Conservation (phyloP, 1,139 yeast species). For the Spathaspora sp. region DNA sequence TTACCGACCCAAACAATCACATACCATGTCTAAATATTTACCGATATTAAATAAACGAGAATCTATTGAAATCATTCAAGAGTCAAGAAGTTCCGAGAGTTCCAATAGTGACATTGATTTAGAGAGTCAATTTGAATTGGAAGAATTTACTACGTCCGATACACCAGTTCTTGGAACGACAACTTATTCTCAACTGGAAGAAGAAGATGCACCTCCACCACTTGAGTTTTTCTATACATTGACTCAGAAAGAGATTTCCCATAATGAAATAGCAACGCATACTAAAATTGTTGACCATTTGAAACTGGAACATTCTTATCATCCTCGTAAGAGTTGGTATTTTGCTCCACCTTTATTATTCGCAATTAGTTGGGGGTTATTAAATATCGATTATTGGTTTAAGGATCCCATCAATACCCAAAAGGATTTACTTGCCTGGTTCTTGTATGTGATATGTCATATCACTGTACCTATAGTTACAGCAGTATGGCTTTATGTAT, state of each 20-base stretch:
- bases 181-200: conserved; percentile 9
- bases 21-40: background rate
- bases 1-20: conserved; percentile 12
- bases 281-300: conserved; percentile 9
- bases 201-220: background rate
- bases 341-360: conserved; percentile 30
- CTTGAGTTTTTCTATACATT: conserved; percentile 9
- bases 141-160: background rate
- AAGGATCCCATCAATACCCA: conserved; percentile 27
- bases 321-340: conserved; percentile 23
- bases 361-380: conserved; percentile 35
- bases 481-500: conserved; percentile 62
- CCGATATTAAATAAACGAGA: background rate
- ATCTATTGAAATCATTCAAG: background rate
- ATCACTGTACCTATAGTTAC: conserved; percentile 61
- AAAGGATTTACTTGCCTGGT: conserved; percentile 59
- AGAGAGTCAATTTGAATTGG: conserved; percentile 8
- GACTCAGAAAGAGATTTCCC: conserved; percentile 5
- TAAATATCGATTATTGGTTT: conserved; percentile 37
- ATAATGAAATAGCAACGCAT: conserved; percentile 10
- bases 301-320: conserved; percentile 9
- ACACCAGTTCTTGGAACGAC: background rate
- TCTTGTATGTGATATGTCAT: conserved; percentile 60
- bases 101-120: conserved; percentile 8
- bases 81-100: background rate